Evolutionary conservation across 805 yeast species (phyloP).

Genomic region (Candida rishiriensis): DNA sequence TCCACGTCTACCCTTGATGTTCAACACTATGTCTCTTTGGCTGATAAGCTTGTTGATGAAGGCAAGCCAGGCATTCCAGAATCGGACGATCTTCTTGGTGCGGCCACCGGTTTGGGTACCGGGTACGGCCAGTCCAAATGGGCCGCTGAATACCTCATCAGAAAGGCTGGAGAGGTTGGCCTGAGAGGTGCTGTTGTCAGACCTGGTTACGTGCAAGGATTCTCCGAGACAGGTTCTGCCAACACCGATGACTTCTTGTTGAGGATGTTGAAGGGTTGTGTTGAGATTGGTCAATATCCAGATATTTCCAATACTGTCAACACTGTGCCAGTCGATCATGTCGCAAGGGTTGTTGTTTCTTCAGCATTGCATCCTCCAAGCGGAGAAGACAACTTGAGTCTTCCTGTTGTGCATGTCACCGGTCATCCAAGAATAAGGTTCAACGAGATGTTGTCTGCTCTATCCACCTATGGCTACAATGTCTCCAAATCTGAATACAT

Average conservation of each 20-base stretch:
- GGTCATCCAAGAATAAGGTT: slow-evolving; percentile 90
- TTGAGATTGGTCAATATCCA: slow-evolving; percentile 82
- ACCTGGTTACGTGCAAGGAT: slow-evolving; percentile 96
- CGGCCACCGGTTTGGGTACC: slow-evolving; percentile 74
- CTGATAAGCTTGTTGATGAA: slow-evolving; percentile 60
- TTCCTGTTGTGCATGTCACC: slow-evolving; percentile 88
- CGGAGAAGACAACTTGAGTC: slow-evolving; percentile 33
- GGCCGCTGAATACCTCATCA: slow-evolving; percentile 88
- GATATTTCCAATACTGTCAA: slow-evolving; percentile 83
- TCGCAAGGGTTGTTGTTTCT: slow-evolving; percentile 85
- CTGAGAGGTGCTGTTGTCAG: slow-evolving; percentile 84
- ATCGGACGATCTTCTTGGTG: slow-evolving; percentile 77
- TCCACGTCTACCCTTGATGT: slow-evolving; percentile 93
- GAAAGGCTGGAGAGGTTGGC: slow-evolving; percentile 86
- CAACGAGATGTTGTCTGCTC: slow-evolving; percentile 64
- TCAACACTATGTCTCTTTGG: slow-evolving; percentile 69
- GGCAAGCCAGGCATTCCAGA: slow-evolving; percentile 77
- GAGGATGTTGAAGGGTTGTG: slow-evolving; percentile 92
- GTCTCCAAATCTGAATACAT: slow-evolving; percentile 62
- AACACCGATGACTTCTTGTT: slow-evolving; percentile 96
- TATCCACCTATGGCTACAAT: slow-evolving; percentile 68
- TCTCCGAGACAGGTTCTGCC: slow-evolving; percentile 75
- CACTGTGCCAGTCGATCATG: slow-evolving; percentile 98
- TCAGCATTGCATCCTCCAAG: slow-evolving; percentile 74
- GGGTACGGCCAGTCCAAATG: slow-evolving; percentile 99